Conservation (phyloP, 345 rosid species). For the Reutealis trisperma region DNA sequence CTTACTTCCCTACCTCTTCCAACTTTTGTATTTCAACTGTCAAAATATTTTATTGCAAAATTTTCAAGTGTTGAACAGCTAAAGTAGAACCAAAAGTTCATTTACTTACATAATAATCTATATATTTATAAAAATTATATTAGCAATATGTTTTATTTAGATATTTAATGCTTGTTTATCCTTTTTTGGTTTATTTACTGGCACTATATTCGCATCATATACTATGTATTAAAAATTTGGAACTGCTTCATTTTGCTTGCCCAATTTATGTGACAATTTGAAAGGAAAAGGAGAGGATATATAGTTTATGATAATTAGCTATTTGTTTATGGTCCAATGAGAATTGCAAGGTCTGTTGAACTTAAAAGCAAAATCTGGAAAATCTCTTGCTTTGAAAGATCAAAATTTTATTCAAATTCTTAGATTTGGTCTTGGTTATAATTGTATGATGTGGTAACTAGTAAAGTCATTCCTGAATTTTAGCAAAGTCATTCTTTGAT, state of each 20-base stretch:
- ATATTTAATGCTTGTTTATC: not conserved
- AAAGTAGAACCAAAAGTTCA: not conserved
- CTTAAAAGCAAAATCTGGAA: not conserved
- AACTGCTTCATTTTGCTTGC: not conserved
- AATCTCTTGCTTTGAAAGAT: not conserved
- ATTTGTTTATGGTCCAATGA: not conserved
- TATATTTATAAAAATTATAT: not conserved
- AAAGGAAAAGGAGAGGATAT: not conserved
- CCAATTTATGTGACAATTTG: not conserved
- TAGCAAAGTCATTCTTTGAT: not conserved
- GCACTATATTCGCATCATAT: not conserved
- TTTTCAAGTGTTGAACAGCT: not conserved
- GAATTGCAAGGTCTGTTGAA: not conserved
- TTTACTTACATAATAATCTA: not conserved
- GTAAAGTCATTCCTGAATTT: not conserved
- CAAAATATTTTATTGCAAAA: not conserved
- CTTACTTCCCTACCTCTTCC: not conserved
- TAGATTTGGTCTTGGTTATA: not conserved
- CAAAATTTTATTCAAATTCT: constrained; percentile 1
- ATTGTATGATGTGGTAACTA: not conserved
- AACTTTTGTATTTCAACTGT: not conserved
- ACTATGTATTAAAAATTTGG: not conserved
- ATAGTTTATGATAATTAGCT: not conserved
- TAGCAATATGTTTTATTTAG: not conserved
- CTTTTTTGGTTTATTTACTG: not conserved